Percentiles rank a stretch among this genome's conserved stretches.
Conservation (phyloP, 306 rosid genomes). For the Acacia acuminata region DNA sequence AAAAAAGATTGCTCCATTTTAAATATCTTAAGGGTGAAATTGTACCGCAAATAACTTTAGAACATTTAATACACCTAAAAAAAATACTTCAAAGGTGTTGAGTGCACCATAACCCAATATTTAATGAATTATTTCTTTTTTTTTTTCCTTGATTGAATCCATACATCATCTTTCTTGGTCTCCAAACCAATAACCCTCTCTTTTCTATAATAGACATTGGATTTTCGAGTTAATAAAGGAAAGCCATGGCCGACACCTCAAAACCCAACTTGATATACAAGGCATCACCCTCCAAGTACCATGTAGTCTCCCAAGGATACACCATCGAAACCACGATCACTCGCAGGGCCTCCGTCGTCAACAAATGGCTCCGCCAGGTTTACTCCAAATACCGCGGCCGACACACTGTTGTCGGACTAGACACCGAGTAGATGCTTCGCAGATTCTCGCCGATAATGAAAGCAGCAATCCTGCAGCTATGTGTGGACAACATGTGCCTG, state of each 20-base stretch:
- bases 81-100: no score
- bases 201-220: not conserved
- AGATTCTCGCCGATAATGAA: not conserved
- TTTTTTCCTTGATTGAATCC: not conserved
- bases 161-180: not conserved
- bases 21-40: no score
- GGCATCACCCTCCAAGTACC: constrained; percentile 5
- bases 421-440: constrained; percentile 30
- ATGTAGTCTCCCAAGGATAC: not conserved
- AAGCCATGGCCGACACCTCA: not conserved
- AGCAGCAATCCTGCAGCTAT: constrained; percentile 25
- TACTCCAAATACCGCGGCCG: not conserved
- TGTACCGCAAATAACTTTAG: no score
- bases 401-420: constrained; percentile 14
- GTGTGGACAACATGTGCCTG: constrained; percentile 29
- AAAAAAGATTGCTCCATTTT: no score
- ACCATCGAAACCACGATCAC: constrained; percentile 32
- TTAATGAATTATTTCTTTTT: no score
- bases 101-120: no score
- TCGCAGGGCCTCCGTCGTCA: not conserved
- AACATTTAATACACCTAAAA: no score
- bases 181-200: not conserved
- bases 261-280: not conserved
- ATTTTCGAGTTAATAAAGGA: not conserved
- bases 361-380: constrained; percentile 27